Base-by-base conservation (phyloP, 2,329 filamentous ascomycete genomes). In the Fusarium longipes region DNA sequence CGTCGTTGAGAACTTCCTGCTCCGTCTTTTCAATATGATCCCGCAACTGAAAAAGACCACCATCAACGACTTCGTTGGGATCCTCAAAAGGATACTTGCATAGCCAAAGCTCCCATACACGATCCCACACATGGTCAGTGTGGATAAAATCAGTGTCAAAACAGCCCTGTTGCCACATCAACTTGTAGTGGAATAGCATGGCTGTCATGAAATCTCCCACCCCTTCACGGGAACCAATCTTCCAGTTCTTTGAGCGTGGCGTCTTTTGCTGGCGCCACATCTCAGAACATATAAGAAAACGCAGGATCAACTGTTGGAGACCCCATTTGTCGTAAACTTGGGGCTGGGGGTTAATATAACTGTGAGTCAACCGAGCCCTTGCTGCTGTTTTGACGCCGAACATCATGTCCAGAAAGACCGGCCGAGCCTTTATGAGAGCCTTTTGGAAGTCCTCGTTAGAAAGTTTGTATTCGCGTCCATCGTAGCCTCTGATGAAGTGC, bases 41-140 rank as follows among this genome's bases (percentile, higher is more conserved):
- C 33, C 73, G 59, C 3, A 50, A 38, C 27, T 70, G 51, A 47
- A 75, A 69, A 14, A 48, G 18, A 5, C 63, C 51, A 1, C 51
- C 63, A 10, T 59, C 45, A 3, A 51, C 27, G 11, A 47, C 49
- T 17, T 59, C 51, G 1, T 45, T 29, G 8, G 30, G 35, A 5
- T 49, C 33, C 9, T 55, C 42, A 6, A 66, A 15, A 22, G 72
- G 72, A 36, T 72, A 75, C 49, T 65, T 57, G 2, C 66, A 56
- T 39, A 76, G 18, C 77, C 76, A 78, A n/a, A 57, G 33, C 14
- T 75, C 67, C 77, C 77, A 78, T 8, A 71, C 40, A 12, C 51
- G 39, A 24, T 76, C 67, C 68, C 71, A 74, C 8, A 44, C 27
- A 8, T 63, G 32, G 7, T 63, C 59, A 11, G 49, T 38, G 3